These are phyloP conservation scores for Beta vulgaris DNA, from an alignment of 148 eudicot genomes.

Conservation along the genomic window DNA sequence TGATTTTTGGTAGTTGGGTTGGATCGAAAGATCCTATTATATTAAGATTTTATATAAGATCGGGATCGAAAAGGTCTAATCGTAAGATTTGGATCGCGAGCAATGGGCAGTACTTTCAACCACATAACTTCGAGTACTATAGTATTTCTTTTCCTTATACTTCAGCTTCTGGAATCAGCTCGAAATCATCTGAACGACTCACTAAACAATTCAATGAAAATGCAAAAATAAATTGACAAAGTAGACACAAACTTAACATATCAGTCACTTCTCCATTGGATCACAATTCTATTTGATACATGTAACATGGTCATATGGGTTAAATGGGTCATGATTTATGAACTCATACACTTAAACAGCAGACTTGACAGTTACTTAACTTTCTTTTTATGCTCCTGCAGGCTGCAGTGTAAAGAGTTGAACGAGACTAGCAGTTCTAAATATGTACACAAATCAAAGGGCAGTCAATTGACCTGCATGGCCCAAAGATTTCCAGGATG, in stretches of 20 bases:
- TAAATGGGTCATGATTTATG: neutral
- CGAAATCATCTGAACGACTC: neutral
- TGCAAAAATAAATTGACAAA: neutral
- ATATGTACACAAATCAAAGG: slow-evolving; percentile 28
- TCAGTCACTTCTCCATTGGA: neutral
- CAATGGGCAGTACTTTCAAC: too few species aligned
- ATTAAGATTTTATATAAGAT: too few species aligned
- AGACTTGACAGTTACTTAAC: neutral
- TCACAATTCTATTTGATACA: neutral
- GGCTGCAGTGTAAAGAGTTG: neutral
- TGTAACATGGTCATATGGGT: slow-evolving; percentile 8
- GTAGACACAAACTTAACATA: neutral
- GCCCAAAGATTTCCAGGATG: slow-evolving; percentile 72
- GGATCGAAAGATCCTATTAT: too few species aligned
- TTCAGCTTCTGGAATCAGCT: neutral
- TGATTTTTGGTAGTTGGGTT: too few species aligned
- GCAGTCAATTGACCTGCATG: slow-evolving; percentile 53
- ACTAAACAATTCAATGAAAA: neutral
- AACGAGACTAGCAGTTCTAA: slow-evolving; percentile 1
- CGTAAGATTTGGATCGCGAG: too few species aligned
- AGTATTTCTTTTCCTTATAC: neutral
- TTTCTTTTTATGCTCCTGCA: neutral
- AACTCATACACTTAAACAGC: slow-evolving; percentile 11
- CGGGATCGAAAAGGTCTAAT: too few species aligned
- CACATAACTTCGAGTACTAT: too few species aligned